Percentiles rank a stretch among this genome's conserved stretches.
phyloP scores from a whole-genome alignment of 2,329 filamentous ascomycete species.

The Pyricularia pennisetigena region DNA sequence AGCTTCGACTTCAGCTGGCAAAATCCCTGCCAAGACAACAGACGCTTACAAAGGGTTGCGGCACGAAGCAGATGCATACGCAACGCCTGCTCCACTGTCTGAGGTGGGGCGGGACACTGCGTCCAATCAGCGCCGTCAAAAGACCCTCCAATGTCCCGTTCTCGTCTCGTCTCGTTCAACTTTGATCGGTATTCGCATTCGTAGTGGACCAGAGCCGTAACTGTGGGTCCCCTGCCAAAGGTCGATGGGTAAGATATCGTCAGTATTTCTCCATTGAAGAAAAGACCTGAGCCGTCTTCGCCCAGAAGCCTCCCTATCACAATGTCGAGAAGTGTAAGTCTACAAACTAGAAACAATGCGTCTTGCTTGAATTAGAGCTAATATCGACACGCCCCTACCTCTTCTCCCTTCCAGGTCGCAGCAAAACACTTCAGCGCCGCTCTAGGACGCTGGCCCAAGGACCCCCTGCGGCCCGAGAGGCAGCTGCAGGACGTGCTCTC shows the following conservation, averaged over 20 bases:
- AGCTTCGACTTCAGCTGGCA: neutral
- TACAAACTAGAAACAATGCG: neutral
- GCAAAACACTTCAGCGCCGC: conserved; percentile 38
- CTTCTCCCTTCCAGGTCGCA: conserved; percentile 22
- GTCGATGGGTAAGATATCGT: neutral
- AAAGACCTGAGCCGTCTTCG: neutral
- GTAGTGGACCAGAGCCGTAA: neutral
- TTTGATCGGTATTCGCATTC: neutral
- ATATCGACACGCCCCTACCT: neutral
- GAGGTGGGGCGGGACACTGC: no score
- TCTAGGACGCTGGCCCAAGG: conserved; percentile 52
- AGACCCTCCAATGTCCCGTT: neutral
- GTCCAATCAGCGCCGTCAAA: neutral
- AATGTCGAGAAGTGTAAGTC: conserved; percentile 4
- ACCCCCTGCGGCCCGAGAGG: conserved; percentile 50
- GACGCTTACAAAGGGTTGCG: neutral
- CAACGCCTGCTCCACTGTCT: neutral
- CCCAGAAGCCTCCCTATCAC: neutral
- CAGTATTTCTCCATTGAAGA: neutral
- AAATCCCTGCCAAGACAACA: neutral
- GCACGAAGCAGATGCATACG: neutral
- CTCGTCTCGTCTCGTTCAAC: neutral
- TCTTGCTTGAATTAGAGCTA: neutral
- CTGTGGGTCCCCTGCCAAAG: neutral
- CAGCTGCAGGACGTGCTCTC: conserved; percentile 49